phyloP scores from a whole-genome alignment of 2,329 filamentous ascomycete species.

The Blastomyces percursus region DNA sequence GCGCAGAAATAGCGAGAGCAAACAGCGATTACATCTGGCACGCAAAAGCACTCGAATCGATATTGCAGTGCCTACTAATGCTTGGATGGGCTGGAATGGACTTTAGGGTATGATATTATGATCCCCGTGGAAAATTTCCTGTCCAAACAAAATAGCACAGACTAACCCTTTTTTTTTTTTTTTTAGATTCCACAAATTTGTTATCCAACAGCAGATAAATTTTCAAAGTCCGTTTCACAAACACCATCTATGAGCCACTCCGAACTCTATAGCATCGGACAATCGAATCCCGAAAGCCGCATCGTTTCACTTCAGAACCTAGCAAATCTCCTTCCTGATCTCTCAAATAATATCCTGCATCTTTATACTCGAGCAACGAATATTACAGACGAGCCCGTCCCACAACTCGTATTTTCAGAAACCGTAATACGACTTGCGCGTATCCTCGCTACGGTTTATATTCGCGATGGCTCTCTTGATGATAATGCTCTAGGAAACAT shows the following conservation, averaged over 20 bases:
- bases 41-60: slow-evolving; percentile 83
- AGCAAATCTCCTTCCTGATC: slow-evolving; percentile 44
- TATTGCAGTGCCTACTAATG: slow-evolving; percentile 70
- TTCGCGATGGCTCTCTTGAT: slow-evolving; percentile 42
- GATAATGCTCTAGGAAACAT: slow-evolving; percentile 48
- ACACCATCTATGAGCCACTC: slow-evolving; percentile 30
- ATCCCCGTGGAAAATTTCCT: neutral
- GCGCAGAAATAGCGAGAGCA: slow-evolving; percentile 62
- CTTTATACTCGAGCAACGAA: slow-evolving; percentile 44
- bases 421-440: slow-evolving; percentile 46
- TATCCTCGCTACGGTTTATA: slow-evolving; percentile 41
- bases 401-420: slow-evolving; percentile 46
- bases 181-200: slow-evolving; percentile 43
- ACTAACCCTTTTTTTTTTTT: neutral
- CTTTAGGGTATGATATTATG: slow-evolving; percentile 43
- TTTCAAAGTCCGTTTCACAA: slow-evolving; percentile 34
- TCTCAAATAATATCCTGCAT: slow-evolving; percentile 46
- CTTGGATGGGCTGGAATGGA: slow-evolving; percentile 75
- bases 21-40: slow-evolving; percentile 95
- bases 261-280: slow-evolving; percentile 30
- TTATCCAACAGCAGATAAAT: slow-evolving; percentile 42
- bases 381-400: slow-evolving; percentile 43
- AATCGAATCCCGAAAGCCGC: slow-evolving; percentile 38
- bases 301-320: slow-evolving; percentile 39
- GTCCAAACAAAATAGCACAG: slow-evolving; percentile 8